phyloP scores from a whole-genome alignment of 2,329 filamentous ascomycete species.

The Pseudogymnoascus sp. region DNA sequence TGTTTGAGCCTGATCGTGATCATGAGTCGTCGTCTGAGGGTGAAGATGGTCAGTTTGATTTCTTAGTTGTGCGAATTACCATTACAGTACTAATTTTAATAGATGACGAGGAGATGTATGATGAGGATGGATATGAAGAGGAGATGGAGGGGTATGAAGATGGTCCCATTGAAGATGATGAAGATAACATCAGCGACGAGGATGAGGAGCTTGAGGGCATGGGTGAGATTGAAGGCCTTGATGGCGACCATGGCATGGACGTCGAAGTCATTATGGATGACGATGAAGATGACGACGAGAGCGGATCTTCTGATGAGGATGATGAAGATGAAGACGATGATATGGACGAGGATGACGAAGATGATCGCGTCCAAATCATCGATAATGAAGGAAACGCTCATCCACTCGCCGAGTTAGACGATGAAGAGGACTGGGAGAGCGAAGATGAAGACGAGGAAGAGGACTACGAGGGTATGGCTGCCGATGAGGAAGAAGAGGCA shows the following conservation, averaged over 20 bases:
- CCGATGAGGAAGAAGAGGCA: slow-evolving; percentile 46
- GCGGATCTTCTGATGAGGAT: slow-evolving; percentile 42
- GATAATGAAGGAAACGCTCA: slow-evolving; percentile 55
- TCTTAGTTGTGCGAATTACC: neutral
- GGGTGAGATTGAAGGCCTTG: slow-evolving; percentile 74
- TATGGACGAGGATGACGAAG: slow-evolving; percentile 50
- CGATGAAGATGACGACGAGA: slow-evolving; percentile 50
- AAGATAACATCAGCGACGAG: slow-evolving; percentile 84
- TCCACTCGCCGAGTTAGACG: slow-evolving; percentile 48
- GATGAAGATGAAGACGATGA: slow-evolving; percentile 56
- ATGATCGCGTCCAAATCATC: slow-evolving; percentile 50
- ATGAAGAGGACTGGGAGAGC: slow-evolving; percentile 55
- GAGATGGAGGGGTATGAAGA: slow-evolving; percentile 86
- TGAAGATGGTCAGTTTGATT: slow-evolving; percentile 48
- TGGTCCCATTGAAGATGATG: slow-evolving; percentile 69
- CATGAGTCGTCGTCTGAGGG: slow-evolving; percentile 68
- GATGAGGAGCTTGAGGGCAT: slow-evolving; percentile 76
- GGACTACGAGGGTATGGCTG: slow-evolving; percentile 40
- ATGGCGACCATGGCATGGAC: slow-evolving; percentile 52
- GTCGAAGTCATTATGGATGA: slow-evolving; percentile 80
- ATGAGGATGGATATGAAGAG: slow-evolving; percentile 78
- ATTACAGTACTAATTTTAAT: slow-evolving; percentile 34
- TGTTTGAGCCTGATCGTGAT: slow-evolving; percentile 79
- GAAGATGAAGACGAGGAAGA: slow-evolving; percentile 51
- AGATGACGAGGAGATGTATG: slow-evolving; percentile 88